Conservation (phyloP, 768 basidiomycete genomes). For the Calocybe gangraenosa region DNA sequence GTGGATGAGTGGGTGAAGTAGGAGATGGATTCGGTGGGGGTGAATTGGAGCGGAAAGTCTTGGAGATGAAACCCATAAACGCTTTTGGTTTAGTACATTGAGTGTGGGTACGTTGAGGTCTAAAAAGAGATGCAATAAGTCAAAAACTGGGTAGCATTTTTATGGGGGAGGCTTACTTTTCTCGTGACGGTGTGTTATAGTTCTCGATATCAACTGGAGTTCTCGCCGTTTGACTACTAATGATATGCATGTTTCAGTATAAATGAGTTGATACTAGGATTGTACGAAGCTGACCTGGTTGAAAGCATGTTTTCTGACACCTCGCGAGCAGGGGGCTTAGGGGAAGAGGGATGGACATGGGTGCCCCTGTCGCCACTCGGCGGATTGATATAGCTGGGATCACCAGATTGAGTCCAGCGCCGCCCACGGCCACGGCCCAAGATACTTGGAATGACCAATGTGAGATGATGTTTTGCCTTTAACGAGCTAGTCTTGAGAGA, state of each 20-base stretch:
- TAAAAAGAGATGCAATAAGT: constrained; percentile 2
- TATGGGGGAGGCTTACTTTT: constrained; percentile 6
- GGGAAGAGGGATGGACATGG: constrained; percentile 6
- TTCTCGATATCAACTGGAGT: constrained; percentile 3
- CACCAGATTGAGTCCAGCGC: constrained; percentile 7
- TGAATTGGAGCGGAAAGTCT: constrained; percentile 23
- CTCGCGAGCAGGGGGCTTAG: neutral
- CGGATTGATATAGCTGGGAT: neutral
- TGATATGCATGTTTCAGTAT: too few species aligned
- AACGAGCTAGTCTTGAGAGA: constrained; percentile 21
- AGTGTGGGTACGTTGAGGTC: constrained; percentile 12
- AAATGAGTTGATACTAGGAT: neutral
- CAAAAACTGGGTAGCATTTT: neutral
- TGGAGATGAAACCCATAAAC: constrained; percentile 29
- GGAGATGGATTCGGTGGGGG: constrained; percentile 3
- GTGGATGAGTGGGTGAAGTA: constrained; percentile 8
- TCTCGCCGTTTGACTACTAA: constrained; percentile 2
- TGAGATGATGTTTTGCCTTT: constrained; percentile 16
- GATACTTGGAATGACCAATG: constrained; percentile 12
- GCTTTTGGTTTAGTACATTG: constrained; percentile 25
- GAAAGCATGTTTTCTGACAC: constrained; percentile 3
- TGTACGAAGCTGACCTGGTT: constrained; percentile 8
- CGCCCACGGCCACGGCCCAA: constrained; percentile 12
- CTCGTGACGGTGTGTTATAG: neutral
- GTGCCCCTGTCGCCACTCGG: constrained; percentile 8